Evolutionary conservation across 176 grass and related monocot species (phyloP).

Genomic region (Oryza meridionalis): DNA sequence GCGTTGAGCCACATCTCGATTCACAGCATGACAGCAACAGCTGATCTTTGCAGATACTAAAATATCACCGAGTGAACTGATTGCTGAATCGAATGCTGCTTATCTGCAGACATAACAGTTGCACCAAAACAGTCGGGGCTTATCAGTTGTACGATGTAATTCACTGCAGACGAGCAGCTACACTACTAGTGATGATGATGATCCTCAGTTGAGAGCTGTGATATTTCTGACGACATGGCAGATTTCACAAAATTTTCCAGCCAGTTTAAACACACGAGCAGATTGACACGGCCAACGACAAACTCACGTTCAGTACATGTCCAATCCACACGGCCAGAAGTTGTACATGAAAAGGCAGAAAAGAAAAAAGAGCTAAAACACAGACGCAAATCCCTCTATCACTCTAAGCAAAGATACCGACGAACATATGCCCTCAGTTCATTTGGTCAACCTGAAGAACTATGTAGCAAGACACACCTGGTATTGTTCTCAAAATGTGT

Average conservation of each 20-base stretch:
- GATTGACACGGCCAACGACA: constrained; percentile 25
- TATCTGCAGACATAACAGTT: constrained; percentile 10
- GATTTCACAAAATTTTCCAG: not conserved
- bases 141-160: constrained; percentile 6
- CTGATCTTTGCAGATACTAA: constrained; percentile 21
- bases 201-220: not conserved
- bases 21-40: not conserved
- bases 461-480: not conserved
- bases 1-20: constrained; percentile 33
- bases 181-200: not conserved
- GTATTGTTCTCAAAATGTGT: constrained; percentile 14
- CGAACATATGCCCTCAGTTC: constrained; percentile 31
- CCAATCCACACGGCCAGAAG: constrained; percentile 57
- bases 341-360: constrained; percentile 51
- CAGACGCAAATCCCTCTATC: constrained; percentile 41
- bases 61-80: constrained; percentile 7
- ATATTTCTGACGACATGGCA: constrained; percentile 2
- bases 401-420: constrained; percentile 20
- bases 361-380: constrained; percentile 44
- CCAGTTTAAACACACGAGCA: constrained; percentile 30
- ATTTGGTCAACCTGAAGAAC: constrained; percentile 39
- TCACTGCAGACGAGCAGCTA: not conserved
- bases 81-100: constrained; percentile 23
- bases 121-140: not conserved
- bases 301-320: constrained; percentile 39